Evolutionary conservation across 2,329 filamentous ascomycete species (phyloP).

Genomic region (Penicillium concentricum): DNA sequence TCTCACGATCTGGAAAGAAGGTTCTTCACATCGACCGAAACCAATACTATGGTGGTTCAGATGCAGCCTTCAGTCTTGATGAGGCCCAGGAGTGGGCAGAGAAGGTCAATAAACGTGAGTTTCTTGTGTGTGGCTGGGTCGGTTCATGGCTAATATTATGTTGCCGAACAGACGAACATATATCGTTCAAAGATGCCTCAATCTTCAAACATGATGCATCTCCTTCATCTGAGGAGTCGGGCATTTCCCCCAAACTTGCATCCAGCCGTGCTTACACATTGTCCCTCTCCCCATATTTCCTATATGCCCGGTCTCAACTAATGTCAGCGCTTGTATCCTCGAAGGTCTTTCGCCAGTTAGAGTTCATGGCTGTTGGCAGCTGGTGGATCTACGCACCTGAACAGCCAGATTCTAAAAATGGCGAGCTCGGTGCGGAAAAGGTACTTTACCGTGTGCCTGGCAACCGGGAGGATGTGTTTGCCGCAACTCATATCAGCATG

Average conservation of each 20-base stretch:
- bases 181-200: slow-evolving; percentile 41
- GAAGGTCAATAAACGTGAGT: slow-evolving; percentile 42
- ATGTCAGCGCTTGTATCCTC: slow-evolving; percentile 83
- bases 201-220: slow-evolving; percentile 23
- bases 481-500: slow-evolving; percentile 70
- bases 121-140: slow-evolving; percentile 9
- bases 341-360: slow-evolving; percentile 80
- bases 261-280: slow-evolving; percentile 75
- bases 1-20: slow-evolving; percentile 89
- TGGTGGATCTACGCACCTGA: slow-evolving; percentile 70
- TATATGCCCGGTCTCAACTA: slow-evolving; percentile 78
- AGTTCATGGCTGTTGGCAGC: slow-evolving; percentile 89
- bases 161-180: slow-evolving; percentile 31
- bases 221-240: background rate
- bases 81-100: slow-evolving; percentile 76
- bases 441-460: slow-evolving; percentile 73
- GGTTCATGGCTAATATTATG: slow-evolving; percentile 21
- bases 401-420: slow-evolving; percentile 14
- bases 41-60: slow-evolving; percentile 80
- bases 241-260: slow-evolving; percentile 24
- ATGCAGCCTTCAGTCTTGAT: slow-evolving; percentile 80
- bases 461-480: slow-evolving; percentile 88
- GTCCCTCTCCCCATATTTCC: slow-evolving; percentile 78
- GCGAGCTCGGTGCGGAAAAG: slow-evolving; percentile 22
- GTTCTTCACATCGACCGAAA: slow-evolving; percentile 87